These are phyloP conservation scores for Trametes coccinea DNA, from an alignment of 768 basidiomycete species.

Conservation along the genomic window DNA sequence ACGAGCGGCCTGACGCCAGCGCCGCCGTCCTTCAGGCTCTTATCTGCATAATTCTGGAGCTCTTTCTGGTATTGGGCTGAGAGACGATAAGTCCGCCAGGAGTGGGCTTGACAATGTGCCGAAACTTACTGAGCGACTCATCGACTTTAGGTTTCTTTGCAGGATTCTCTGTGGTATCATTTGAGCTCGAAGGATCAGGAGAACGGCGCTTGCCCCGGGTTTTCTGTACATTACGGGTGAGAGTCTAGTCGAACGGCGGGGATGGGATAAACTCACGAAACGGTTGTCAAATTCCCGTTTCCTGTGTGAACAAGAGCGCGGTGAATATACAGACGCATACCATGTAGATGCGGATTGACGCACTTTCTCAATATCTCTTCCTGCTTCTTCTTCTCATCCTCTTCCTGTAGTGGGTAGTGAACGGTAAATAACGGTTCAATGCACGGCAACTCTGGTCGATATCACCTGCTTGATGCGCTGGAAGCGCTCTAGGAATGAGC, in stretches of 20 bases:
- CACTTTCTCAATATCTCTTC: constrained; percentile 54
- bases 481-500: constrained; percentile 66
- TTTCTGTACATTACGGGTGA: constrained; percentile 41
- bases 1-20: constrained; percentile 46
- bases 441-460: not conserved
- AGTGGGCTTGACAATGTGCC: not conserved
- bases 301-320: constrained; percentile 34
- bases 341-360: constrained; percentile 17
- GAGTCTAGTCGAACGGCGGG: not conserved
- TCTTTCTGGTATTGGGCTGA: constrained; percentile 45
- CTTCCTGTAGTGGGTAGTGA: constrained; percentile 40
- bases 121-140: constrained; percentile 36
- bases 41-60: constrained; percentile 40
- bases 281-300: constrained; percentile 61
- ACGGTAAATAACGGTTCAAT: not conserved
- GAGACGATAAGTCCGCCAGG: not conserved
- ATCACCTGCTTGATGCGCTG: constrained; percentile 56
- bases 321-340: not conserved
- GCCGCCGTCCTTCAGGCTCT: constrained; percentile 45
- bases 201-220: constrained; percentile 57
- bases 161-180: constrained; percentile 36
- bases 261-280: constrained; percentile 47
- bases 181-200: constrained; percentile 40
- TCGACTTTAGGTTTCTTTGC: constrained; percentile 43
- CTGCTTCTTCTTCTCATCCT: constrained; percentile 56